phyloP scores from a whole-genome alignment of 208 protist genomes.

The Trypanosoma platydactyli region DNA sequence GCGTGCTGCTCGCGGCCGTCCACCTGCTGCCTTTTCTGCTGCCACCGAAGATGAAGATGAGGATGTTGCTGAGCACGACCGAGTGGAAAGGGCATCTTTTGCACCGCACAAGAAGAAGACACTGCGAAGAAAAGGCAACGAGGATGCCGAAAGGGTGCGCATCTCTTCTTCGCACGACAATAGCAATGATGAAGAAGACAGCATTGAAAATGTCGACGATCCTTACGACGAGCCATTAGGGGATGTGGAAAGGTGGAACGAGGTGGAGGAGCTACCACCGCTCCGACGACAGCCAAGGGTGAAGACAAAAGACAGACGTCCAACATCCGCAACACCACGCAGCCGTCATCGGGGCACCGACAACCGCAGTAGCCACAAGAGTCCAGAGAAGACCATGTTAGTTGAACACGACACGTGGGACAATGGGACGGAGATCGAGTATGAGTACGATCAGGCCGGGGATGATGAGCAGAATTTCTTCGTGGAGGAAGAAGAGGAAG shows the following conservation, averaged over 20 bases:
- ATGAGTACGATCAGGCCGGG: conserved; percentile 24
- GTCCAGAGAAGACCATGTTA: background rate
- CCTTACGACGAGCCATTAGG: background rate
- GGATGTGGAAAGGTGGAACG: background rate
- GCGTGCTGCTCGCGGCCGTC: background rate
- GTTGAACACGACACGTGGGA: conserved; percentile 62
- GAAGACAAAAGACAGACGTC: conserved; percentile 1
- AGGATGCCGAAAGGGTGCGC: too few relatives aligned
- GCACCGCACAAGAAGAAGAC: too few relatives aligned
- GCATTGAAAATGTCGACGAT: background rate
- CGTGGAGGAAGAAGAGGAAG: conserved; percentile 22
- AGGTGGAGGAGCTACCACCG: conserved; percentile 22
- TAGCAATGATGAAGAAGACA: background rate
- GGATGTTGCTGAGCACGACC: background rate
- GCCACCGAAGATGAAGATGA: conserved; percentile 22
- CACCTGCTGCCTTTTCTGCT: background rate
- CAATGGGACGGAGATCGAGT: conserved; percentile 23
- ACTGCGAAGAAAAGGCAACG: too few relatives aligned
- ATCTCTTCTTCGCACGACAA: background rate
- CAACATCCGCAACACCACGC: background rate
- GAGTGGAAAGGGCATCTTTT: too few relatives aligned
- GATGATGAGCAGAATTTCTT: conserved; percentile 14
- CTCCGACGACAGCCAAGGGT: conserved; percentile 6
- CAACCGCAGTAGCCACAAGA: background rate
- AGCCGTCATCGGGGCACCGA: background rate